phyloP scores from a whole-genome alignment of 306 rosid species.

The Dalbergia oliveri region DNA sequence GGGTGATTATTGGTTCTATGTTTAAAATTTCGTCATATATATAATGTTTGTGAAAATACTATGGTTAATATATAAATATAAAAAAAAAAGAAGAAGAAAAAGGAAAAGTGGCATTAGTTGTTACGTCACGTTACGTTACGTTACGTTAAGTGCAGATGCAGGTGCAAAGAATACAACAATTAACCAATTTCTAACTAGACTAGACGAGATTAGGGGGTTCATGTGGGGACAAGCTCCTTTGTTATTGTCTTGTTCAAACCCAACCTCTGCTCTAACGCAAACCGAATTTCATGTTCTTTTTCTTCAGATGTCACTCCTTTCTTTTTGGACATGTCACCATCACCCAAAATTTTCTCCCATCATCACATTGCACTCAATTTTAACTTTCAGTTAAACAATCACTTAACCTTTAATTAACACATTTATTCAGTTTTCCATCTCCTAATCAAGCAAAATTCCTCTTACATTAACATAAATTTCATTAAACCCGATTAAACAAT shows the following conservation, averaged over 20 bases:
- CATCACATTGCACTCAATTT: background rate
- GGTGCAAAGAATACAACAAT: background rate
- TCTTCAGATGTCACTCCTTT: background rate
- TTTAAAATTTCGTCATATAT: too few species aligned
- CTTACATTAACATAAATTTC: background rate
- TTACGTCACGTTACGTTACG: too few species aligned
- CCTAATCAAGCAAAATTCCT: background rate
- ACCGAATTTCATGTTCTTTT: background rate
- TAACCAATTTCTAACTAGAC: background rate
- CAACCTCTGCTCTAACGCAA: background rate
- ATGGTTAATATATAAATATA: too few species aligned
- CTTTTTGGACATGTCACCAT: conserved; percentile 11
- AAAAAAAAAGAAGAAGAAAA: background rate
- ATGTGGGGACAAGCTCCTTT: conserved; percentile 1
- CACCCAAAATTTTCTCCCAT: background rate
- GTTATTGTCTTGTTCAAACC: background rate
- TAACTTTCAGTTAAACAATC: background rate
- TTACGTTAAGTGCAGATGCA: background rate
- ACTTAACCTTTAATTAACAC: background rate
- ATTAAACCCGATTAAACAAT: too few species aligned
- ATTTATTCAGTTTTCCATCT: background rate
- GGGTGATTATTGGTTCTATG: too few species aligned
- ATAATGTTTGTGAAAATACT: too few species aligned
- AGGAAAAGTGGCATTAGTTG: background rate
- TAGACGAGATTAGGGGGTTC: background rate